Evolutionary conservation across 176 grass and related monocot species (phyloP).

Genomic region (Musa beccarii): DNA sequence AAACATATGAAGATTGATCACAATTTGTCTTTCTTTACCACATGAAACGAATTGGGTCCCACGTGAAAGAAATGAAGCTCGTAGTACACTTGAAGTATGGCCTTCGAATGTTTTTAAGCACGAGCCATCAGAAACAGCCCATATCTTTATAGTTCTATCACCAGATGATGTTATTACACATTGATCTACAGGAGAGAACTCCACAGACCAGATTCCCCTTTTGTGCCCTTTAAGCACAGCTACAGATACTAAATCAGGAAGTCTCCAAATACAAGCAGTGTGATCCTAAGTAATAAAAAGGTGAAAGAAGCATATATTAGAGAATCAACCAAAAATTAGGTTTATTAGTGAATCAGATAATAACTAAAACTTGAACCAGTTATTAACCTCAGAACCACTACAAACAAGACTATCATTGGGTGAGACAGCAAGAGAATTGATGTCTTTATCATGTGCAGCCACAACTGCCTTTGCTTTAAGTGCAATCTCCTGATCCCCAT

Average conservation of each 20-base stretch:
- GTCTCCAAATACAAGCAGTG: constrained; percentile 89
- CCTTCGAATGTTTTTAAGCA: constrained; percentile 97
- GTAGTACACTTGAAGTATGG: constrained; percentile 74
- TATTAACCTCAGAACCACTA: constrained; percentile 81
- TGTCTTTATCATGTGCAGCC: constrained; percentile 95
- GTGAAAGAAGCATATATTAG: background rate
- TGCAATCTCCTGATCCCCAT: constrained; percentile 36
- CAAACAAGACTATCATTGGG: constrained; percentile 86
- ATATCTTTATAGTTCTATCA: constrained; percentile 92
- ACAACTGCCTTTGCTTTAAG: constrained; percentile 81
- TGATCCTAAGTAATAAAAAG: constrained; percentile 51
- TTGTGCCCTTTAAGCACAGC: constrained; percentile 76
- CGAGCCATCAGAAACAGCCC: constrained; percentile 72
- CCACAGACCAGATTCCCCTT: constrained; percentile 90
- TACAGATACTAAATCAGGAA: constrained; percentile 63
- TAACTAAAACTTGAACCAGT: background rate
- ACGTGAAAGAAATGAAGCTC: constrained; percentile 67
- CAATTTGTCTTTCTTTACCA: constrained; percentile 39
- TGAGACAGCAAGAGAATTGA: constrained; percentile 77
- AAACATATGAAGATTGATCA: background rate
- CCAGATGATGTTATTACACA: constrained; percentile 87
- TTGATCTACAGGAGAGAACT: constrained; percentile 94
- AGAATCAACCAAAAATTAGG: background rate
- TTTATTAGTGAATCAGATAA: background rate
- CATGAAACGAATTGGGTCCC: constrained; percentile 86